phyloP scores from a whole-genome alignment of 2,329 filamentous ascomycete genomes.

The Fusarium staphyleae region DNA sequence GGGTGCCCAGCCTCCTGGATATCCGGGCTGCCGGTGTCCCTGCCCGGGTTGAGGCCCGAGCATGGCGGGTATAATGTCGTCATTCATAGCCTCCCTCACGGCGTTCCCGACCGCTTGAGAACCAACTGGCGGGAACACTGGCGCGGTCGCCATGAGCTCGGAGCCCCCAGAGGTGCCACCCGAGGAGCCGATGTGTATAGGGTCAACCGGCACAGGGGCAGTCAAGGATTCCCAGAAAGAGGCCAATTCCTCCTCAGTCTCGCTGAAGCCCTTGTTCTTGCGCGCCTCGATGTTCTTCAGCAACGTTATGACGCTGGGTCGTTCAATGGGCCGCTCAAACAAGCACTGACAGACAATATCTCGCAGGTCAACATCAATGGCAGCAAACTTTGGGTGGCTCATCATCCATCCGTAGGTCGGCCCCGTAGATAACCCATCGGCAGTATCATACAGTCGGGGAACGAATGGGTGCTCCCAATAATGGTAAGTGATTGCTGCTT shows the following conservation, averaged over 20 bases:
- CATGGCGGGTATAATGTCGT: not conserved
- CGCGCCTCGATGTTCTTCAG: slow-evolving; percentile 29
- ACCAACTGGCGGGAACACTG: not conserved
- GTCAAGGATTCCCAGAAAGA: slow-evolving; percentile 33
- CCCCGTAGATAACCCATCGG: not conserved
- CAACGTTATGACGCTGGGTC: slow-evolving; percentile 37
- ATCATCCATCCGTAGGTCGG: slow-evolving; percentile 39
- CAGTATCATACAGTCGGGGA: not conserved
- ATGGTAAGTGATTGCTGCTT: slow-evolving; percentile 36
- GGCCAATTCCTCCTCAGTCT: slow-evolving; percentile 19
- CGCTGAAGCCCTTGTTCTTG: slow-evolving; percentile 27
- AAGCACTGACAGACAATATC: slow-evolving; percentile 38
- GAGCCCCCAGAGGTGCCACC: too few species aligned
- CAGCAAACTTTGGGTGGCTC: not conserved
- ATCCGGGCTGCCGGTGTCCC: not conserved
- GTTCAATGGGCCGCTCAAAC: slow-evolving; percentile 37
- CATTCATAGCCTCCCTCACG: slow-evolving; percentile 3
- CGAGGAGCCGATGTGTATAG: too few species aligned
- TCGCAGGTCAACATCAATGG: slow-evolving; percentile 35
- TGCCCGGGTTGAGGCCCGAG: not conserved
- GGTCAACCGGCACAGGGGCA: not conserved
- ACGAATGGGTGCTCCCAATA: slow-evolving; percentile 22
- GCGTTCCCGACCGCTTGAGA: not conserved
- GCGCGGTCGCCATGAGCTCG: too few species aligned
- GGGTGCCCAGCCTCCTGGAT: not conserved